phyloP scores from a whole-genome alignment of 108 stramenopile genomes.

The Bacterosira constricta region DNA sequence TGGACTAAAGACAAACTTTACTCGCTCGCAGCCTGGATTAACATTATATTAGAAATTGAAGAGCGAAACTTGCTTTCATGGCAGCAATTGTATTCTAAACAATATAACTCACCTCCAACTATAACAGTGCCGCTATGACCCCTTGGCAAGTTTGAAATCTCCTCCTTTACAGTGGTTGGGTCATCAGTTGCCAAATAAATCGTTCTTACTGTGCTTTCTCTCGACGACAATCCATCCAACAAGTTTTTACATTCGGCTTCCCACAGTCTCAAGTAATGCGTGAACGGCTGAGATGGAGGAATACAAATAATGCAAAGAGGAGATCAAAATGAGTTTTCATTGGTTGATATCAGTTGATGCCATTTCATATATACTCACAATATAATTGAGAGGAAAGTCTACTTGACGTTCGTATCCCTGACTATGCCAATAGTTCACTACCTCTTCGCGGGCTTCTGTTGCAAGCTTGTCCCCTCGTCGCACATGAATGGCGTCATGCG shows the following conservation, averaged over 20 bases:
- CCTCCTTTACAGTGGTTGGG: constrained; percentile 17
- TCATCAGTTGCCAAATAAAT: constrained; percentile 34
- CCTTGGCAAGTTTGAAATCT: constrained; percentile 12
- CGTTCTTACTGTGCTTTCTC: not conserved
- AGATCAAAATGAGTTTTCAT: not conserved
- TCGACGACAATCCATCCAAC: not conserved
- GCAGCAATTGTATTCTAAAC: not conserved
- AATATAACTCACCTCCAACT: not conserved
- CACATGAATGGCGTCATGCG: constrained; percentile 34
- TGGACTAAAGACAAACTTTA: constrained; percentile 1
- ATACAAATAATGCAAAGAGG: too few relatives aligned
- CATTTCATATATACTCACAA: constrained; percentile 14
- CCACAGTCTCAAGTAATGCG: constrained; percentile 25
- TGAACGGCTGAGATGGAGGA: constrained; percentile 1
- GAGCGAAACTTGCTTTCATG: too few relatives aligned
- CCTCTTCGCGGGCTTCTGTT: constrained; percentile 12
- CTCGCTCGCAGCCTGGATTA: constrained; percentile 1
- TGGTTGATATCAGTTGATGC: not conserved
- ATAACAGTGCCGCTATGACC: constrained; percentile 1
- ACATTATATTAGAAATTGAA: not conserved
- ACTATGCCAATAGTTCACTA: constrained; percentile 27
- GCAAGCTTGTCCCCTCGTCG: constrained; percentile 41
- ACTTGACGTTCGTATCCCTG: constrained; percentile 16
- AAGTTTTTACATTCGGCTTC: constrained; percentile 1
- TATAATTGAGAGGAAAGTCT: constrained; percentile 12